Percentiles rank a stretch among this genome's conserved stretches.
Evolutionary conservation across 305 asterid species (phyloP).

Genomic region (Fraxinus sp.): DNA sequence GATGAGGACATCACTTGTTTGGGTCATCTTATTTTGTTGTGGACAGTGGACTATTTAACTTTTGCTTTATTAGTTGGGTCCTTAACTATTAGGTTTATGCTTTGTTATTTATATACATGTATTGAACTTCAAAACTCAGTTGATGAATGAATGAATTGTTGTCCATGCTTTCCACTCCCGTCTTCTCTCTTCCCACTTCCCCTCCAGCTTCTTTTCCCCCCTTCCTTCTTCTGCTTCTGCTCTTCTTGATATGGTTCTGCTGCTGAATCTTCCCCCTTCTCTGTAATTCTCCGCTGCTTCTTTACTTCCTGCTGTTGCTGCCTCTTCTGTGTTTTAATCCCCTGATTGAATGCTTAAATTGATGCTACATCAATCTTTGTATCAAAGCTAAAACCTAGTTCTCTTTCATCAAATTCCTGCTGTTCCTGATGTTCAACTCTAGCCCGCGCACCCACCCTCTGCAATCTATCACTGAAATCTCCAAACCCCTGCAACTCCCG

Average conservation of each 20-base stretch:
- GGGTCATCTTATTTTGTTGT: too few relatives aligned
- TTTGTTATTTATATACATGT: background rate
- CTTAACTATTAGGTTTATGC: background rate
- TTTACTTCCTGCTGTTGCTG: background rate
- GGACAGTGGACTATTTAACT: too few relatives aligned
- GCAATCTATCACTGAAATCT: background rate
- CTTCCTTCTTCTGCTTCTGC: background rate
- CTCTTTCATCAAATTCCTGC: background rate
- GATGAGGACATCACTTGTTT: too few relatives aligned
- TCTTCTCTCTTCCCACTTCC: background rate
- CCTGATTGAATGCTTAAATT: background rate
- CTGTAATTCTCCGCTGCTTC: background rate
- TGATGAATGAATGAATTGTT: background rate
- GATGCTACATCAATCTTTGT: background rate
- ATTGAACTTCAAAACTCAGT: background rate
- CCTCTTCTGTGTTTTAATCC: background rate
- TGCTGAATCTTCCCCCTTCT: background rate
- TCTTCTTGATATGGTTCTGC: background rate
- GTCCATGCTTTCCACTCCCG: background rate
- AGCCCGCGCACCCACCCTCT: background rate
- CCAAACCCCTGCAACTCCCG: background rate
- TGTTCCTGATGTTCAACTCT: background rate
- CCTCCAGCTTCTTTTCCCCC: background rate
- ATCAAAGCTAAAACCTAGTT: background rate
- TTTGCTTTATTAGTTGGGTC: too few relatives aligned